phyloP scores from a whole-genome alignment of 352 stramenopile genomes.

The Lagenidium sp. region DNA sequence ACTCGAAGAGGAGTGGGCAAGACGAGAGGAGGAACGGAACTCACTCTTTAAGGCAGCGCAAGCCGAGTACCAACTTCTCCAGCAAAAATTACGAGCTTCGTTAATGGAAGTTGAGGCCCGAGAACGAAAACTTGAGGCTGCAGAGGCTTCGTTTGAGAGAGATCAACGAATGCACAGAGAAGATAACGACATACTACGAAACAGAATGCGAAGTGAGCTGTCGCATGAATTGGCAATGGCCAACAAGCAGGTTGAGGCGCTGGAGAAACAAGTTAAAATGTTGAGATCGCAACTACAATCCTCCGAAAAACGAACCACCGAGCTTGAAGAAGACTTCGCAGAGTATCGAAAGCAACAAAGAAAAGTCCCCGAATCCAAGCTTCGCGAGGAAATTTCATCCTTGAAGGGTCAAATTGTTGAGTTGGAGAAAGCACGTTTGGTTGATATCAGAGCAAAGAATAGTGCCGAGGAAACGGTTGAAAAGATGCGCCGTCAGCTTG shows the following conservation, averaged over 20 bases:
- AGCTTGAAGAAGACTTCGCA: slow-evolving; percentile 60
- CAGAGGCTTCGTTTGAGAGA: slow-evolving; percentile 40
- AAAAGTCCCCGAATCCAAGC: slow-evolving; percentile 53
- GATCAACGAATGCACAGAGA: slow-evolving; percentile 45
- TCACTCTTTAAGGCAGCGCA: slow-evolving; percentile 38
- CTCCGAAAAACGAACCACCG: slow-evolving; percentile 30
- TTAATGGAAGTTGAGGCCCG: slow-evolving; percentile 47
- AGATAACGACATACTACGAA: slow-evolving; percentile 45
- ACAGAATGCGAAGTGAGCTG: slow-evolving; percentile 56
- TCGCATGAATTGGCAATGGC: slow-evolving; percentile 35
- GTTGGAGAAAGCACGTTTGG: slow-evolving; percentile 54
- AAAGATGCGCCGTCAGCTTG: slow-evolving; percentile 42
- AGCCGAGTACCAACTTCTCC: slow-evolving; percentile 58
- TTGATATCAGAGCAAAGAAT: slow-evolving; percentile 24
- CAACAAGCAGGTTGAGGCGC: slow-evolving; percentile 41
- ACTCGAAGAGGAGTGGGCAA: slow-evolving; percentile 70
- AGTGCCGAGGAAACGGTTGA: slow-evolving; percentile 22
- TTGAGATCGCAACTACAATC: slow-evolving; percentile 35
- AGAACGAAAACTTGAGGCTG: slow-evolving; percentile 41
- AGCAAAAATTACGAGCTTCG: slow-evolving; percentile 44
- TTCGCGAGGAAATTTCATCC: slow-evolving; percentile 64
- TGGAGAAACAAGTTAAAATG: slow-evolving; percentile 28
- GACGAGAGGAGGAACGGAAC: slow-evolving; percentile 63
- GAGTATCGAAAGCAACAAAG: slow-evolving; percentile 66
- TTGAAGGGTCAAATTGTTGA: slow-evolving; percentile 42